phyloP scores from a whole-genome alignment of 352 stramenopile species.

The Globisporangium paroecandrum region DNA sequence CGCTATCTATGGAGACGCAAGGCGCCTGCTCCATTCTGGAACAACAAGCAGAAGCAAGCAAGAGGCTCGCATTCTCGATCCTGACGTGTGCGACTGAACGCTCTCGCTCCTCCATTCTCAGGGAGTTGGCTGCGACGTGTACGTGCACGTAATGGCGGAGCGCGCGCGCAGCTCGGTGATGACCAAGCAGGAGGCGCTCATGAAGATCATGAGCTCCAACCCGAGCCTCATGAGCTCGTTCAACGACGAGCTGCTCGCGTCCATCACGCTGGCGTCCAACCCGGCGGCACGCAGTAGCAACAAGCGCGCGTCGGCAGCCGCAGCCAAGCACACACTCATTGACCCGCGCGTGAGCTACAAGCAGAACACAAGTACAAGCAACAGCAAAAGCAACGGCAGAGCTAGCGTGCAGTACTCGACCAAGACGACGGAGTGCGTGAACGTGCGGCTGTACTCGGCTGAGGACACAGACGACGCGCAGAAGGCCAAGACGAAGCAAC shows the following conservation, averaged over 20 bases:
- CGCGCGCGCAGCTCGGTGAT: conserved; percentile 22
- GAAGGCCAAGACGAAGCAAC: neutral
- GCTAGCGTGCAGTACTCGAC: neutral
- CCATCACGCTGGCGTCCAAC: conserved; percentile 31
- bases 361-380: neutral
- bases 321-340: conserved; percentile 15
- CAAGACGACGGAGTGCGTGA: conserved; percentile 1
- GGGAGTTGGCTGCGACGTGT: neutral
- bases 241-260: conserved; percentile 35
- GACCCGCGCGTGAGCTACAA: conserved; percentile 18
- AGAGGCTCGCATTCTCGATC: conserved; percentile 5
- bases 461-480: conserved; percentile 16
- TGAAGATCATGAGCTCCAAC: conserved; percentile 42
- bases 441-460: conserved; percentile 22
- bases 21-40: neutral
- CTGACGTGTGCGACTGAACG: conserved; percentile 2
- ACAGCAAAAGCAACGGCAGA: conserved; percentile 1
- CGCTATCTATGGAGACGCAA: neutral
- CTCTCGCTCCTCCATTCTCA: neutral
- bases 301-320: neutral
- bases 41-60: neutral
- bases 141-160: conserved; percentile 1
- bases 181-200: conserved; percentile 42
- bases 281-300: neutral
- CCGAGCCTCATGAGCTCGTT: conserved; percentile 37